These are phyloP conservation scores for Acanthamoeba royreba DNA, from an alignment of 208 protist species.

Conservation along the genomic window DNA sequence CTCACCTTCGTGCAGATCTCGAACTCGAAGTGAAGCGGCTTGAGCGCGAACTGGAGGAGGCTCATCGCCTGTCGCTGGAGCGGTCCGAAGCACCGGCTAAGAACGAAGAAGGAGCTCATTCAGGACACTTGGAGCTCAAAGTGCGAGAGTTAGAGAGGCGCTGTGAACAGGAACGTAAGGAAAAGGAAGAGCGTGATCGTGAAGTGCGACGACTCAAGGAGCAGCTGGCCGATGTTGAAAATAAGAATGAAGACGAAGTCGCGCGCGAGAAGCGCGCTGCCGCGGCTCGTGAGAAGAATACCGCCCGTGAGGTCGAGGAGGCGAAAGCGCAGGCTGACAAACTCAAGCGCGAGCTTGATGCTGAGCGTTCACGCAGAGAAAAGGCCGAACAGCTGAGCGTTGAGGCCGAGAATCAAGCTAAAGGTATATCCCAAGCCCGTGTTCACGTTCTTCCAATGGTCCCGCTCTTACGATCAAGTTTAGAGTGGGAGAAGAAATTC, in stretches of 20 bases:
- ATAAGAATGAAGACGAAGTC: neutral
- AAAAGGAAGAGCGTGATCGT: neutral
- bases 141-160: neutral
- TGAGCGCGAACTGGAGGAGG: neutral
- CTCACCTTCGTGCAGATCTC: neutral
- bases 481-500: neutral
- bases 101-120: too few species aligned
- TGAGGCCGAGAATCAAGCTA: neutral
- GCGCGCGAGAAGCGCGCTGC: neutral
- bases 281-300: neutral
- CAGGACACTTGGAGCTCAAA: too few species aligned
- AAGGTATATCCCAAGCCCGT: neutral
- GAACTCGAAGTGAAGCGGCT: neutral
- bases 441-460: neutral
- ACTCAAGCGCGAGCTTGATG: neutral
- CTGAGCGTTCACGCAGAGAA: neutral
- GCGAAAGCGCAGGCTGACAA: neutral
- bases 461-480: neutral
- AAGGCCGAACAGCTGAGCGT: neutral
- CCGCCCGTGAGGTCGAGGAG: neutral
- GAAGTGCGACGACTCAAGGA: neutral
- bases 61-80: too few species aligned
- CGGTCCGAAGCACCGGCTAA: too few species aligned
- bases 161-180: neutral
- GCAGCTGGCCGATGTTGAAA: neutral